Evolutionary conservation across 2,329 filamentous ascomycete genomes (phyloP), one percentile per base, ranked within the genome.

Genomic region (Fusarium nanum): DNA sequence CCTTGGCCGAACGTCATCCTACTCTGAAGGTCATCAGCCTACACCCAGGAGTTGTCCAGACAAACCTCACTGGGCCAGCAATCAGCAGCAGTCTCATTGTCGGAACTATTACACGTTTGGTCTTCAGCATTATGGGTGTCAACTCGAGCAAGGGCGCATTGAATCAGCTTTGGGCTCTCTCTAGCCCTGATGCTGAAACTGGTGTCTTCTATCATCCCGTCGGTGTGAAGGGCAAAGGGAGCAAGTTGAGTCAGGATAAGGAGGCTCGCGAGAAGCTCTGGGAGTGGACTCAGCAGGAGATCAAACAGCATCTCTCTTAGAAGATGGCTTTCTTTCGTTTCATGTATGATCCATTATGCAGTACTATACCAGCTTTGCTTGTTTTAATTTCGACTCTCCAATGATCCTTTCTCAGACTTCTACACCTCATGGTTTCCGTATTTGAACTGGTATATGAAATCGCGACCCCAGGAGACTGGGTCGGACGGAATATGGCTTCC

Each of bases 211-310:
- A 63, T 8, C 40, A 63, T 8, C 60, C 60, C n/a, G 41, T 63
- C 16, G 60, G 60, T 5, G 47, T 63, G 3, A 13, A 6, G 14
- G 60, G 57, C 7, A 63, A 63, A 13, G 60, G 57, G 7, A 63
- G 57, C 4, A 63, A 63, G 6, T 2, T 62, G 6, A 47, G 32
- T 5, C 27, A 20, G 7, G 27, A 63, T 6, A 56, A 37, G 5
- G 40, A 56, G 2, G 22, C 27, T 3, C 22, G 57, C 3, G 60
- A 63, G 6, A 56, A 27, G 20, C 58, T 63, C 12, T 63, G 60
- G 60, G 60, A 63, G 1, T 63, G 57, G 57, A 62, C 60, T 0
- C 40, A 61, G 11, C 25, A 61, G 3, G 59, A 62, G 18, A 62
- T 62, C 9, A 30, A 32, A 9, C 45, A 62, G 22, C 59, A 62